A percentile compares a stretch with the other conserved stretches of the same genome.
Conservation (phyloP, 73 alveolate species). For the Paramecium primaurelia region DNA sequence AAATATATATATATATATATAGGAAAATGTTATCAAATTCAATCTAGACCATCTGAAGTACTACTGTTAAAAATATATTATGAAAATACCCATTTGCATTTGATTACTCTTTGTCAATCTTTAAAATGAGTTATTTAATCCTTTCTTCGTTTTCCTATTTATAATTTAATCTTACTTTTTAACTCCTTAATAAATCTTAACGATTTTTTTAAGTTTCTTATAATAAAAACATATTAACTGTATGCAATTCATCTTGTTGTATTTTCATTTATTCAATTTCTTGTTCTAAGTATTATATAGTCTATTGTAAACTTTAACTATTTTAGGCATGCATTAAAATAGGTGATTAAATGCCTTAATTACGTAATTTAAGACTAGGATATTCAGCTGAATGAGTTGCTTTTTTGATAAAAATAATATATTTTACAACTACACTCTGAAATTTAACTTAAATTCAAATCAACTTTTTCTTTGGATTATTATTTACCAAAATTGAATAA, state of each 20-base stretch:
- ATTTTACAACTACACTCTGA: slow-evolving; percentile 21
- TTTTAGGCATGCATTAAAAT: background rate
- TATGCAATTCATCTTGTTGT: background rate
- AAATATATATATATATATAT: background rate
- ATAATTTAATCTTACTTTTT: background rate
- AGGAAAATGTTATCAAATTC: background rate
- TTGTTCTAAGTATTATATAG: background rate
- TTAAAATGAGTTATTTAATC: background rate
- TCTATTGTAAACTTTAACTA: background rate
- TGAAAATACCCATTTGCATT: background rate
- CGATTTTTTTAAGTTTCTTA: slow-evolving; percentile 20
- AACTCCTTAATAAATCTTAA: background rate
- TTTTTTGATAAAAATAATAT: background rate
- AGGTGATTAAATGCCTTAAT: background rate
- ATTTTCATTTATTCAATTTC: slow-evolving; percentile 23
- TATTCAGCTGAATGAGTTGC: slow-evolving; percentile 11
- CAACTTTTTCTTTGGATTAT: background rate
- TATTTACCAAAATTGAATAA: background rate
- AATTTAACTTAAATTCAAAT: background rate
- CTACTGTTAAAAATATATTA: slow-evolving; percentile 5
- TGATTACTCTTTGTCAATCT: background rate
- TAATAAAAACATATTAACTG: background rate
- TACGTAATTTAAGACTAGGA: background rate
- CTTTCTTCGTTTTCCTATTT: background rate
- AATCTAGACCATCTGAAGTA: slow-evolving; percentile 9